Base-by-base conservation (phyloP, 768 basidiomycete species). In the Tylopilus sp. region DNA sequence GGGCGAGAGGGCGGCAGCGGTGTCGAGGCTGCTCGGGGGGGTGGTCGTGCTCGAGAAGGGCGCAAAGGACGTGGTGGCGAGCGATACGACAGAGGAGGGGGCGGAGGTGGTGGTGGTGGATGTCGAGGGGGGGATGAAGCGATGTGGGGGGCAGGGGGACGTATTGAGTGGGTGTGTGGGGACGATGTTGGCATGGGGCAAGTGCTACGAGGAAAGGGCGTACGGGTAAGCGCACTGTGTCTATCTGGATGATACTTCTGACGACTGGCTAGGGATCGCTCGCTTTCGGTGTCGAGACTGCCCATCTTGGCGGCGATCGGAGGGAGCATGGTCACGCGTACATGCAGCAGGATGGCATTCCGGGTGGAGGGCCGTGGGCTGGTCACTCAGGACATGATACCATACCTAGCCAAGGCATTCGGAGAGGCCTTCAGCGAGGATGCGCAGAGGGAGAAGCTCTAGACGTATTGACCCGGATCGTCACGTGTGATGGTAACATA, bases 111-210 rank as follows among this genome's bases (percentile, higher is more conserved):
- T 93, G 4, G 75, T 79, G 47, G 82, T 88, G 25, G 83, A 88
- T 56, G 71, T 77, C 0, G 71, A 80, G 48, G 97, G 97, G 2
- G 94, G 95, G 2, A 59, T 91, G 60, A 95, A 95, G 72, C 75
- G 97, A 49, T 95, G 92, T 61, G 95, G 97, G 12, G 97, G 97
- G 1, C 97, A 98, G 67, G 97, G 97, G 0, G 97, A 99, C 69
- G 83, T 99, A 33, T 68, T 98, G 49, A 88, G 86, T 60, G 97
- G 97, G 12, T 76, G 79, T 40, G 86, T 93, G 10, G 97, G 94
- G 0, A 82, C 92, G 2, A 82, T 97, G 66, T 74, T 98, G 59
- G 95, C 95, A 4, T 99, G 97, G 95, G 92, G 89, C 5, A 89
- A 88, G 66, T 92, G 90, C 60, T 98, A 90, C 66, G 92, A 95